Evolutionary conservation across 1,284 basidiomycete species (phyloP).

Genomic region (Heterobasidion parviporum): DNA sequence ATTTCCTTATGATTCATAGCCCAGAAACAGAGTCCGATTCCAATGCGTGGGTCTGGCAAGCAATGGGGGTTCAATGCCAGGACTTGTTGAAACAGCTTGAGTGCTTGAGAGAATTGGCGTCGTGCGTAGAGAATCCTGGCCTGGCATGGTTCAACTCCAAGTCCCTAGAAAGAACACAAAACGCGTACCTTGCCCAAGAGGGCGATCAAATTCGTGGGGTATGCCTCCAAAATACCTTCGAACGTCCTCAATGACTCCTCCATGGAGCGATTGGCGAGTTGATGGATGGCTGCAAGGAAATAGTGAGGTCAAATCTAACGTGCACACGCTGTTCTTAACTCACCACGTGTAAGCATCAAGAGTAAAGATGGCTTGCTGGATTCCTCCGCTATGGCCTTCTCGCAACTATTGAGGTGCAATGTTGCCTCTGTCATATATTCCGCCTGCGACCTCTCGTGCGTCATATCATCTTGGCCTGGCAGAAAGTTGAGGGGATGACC

Average conservation of each 20-base stretch:
- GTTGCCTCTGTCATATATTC: conserved; percentile 65
- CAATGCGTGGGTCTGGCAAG: conserved; percentile 85
- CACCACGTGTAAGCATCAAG: conserved; percentile 64
- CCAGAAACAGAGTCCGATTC: conserved; percentile 90
- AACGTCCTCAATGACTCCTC: conserved; percentile 76
- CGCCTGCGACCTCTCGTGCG: conserved; percentile 56
- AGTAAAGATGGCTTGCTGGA: conserved; percentile 38
- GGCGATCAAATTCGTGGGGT: conserved; percentile 79
- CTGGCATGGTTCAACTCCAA: conserved; percentile 25
- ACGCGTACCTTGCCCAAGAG: conserved; percentile 63
- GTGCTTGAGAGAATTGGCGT: conserved; percentile 68
- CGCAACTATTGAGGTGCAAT: conserved; percentile 58
- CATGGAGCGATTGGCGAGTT: conserved; percentile 72
- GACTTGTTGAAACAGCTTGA: conserved; percentile 80
- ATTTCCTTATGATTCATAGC: conserved; percentile 72
- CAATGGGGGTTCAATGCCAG: conserved; percentile 70
- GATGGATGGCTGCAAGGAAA: conserved; percentile 55
- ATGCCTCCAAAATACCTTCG: conserved; percentile 70
- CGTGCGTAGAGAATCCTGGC: conserved; percentile 79
- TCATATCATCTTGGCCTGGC: conserved; percentile 64
- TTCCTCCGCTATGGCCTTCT: conserved; percentile 42
- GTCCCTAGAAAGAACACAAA: background rate
- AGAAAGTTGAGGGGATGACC: conserved; percentile 1
- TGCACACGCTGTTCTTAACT: conserved; percentile 7
- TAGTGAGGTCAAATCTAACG: conserved; percentile 7